Conservation (phyloP, 78 protist genomes). For the Bigelowiella natans region DNA sequence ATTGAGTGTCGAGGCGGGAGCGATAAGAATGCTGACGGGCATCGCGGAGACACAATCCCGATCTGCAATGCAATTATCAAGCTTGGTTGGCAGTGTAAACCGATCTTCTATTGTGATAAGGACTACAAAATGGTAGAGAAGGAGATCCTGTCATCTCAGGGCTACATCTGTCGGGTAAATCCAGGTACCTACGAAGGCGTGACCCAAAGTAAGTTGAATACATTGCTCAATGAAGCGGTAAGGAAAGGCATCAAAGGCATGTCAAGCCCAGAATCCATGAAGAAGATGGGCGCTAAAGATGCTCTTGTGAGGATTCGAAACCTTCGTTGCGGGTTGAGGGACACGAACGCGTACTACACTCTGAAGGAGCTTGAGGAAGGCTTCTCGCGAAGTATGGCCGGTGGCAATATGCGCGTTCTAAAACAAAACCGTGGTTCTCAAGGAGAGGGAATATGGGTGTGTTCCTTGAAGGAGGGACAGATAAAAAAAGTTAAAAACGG, state of each 20-base stretch:
- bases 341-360: too few species aligned
- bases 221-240: background rate
- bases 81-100: background rate
- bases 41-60: background rate
- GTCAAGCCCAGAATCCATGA: background rate
- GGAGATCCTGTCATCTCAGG: background rate
- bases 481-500: too few species aligned
- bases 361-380: too few species aligned
- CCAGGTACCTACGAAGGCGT: background rate
- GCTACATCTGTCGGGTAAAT: background rate
- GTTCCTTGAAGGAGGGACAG: too few species aligned
- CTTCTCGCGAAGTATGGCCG: too few species aligned
- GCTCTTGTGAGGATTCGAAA: background rate
- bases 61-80: slow-evolving; percentile 4
- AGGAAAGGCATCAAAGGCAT: background rate
- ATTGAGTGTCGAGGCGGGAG: background rate
- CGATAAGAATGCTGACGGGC: background rate
- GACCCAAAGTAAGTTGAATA: background rate
- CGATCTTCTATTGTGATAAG: background rate
- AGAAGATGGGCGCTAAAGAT: slow-evolving; percentile 4
- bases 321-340: too few species aligned
- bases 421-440: too few species aligned
- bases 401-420: too few species aligned
- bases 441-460: too few species aligned
- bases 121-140: background rate